Base-by-base conservation (phyloP, 805 yeast genomes). In the Candida odintsovae region DNA sequence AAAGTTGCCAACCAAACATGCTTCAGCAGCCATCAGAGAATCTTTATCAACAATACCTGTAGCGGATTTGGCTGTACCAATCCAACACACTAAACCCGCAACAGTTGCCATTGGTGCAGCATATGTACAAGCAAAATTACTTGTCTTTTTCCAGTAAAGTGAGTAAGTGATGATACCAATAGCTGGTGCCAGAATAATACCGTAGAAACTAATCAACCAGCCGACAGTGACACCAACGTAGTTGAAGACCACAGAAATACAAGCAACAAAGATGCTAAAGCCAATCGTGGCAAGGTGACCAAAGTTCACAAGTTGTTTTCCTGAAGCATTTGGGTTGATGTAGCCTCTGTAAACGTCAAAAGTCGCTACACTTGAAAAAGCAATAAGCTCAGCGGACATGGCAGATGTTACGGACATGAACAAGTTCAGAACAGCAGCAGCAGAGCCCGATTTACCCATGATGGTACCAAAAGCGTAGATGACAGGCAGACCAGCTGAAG, bases 381-480 rank as follows among this genome's bases (percentile, higher is more conserved):
- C 74, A 50, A 71, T 68, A 42, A 69, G 53, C 46, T 71, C 75
- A 5, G 74, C 72, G 16, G 71, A 65, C 35, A 67, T 57, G 3
- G 76, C 73, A 15, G 73, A 67, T 4, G 76, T 71, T 19, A 66
- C 73, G 25, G 75, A 62, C 72, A 70, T 65, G 54, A 69, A 72
- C 9, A 71, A 44, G 62, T 69, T 70, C 19, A 69, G 45, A 29
- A 71, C 57, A 1, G 66, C 71, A 11, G 70, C 71, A 22, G 65
- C 71, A 15, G 73, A 72, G 13, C 75, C 76, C 36, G 64, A 53
- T 40, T 59, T 63, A n/a, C 76, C 76, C 25, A 71, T 54, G 4
- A 71, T 53, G 44, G 90, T 86, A 19, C 76, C 63, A 48, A 63
- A 50, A 2, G 68, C 71, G 48, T 65, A 66, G 18, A 65, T 58